Base-by-base conservation (phyloP, 352 stramenopile species). In the Phytophthora agathidicida region DNA sequence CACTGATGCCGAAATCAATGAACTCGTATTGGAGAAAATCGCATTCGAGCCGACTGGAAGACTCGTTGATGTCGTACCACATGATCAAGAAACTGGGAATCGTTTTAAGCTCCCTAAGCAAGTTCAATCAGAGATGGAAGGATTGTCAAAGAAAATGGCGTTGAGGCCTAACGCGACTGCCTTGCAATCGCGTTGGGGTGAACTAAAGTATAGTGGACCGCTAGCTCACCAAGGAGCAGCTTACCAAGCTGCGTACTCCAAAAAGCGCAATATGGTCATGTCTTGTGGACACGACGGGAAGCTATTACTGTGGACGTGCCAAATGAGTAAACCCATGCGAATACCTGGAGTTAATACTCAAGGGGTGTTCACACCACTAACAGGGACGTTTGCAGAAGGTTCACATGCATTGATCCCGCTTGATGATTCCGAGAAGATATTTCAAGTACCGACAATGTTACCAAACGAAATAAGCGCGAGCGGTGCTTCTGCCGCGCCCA, bases 61-160 rank as follows among this genome's bases (percentile, higher is more conserved):
- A 24, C 77, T 91, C 3, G 71, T 91, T 3, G 79, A 89, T 28
- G 39, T 89, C 4, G 71, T 89, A 3, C 82, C 82, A 1, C 79
- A 88, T 38, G 75, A 91, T 14, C 60, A 77, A 36, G 75, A 83
- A 26, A 89, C 82, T 10, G 82, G 79, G 0, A 88, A 84, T 60
- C 69, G 75, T 0, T 91, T 86, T 60, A 89, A 91, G 35, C 19
- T 88, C 1, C 68, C 75, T 3, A 80, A 79, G 20, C 69, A 84
- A 45, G 50, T 63, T 17, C 82, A 88, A 47, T 42, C 62, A 2
- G 79, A 91, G 35, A 82, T 91, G 30, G 75, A 87, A 36, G 64
- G 65, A 7, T 56, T 91, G 10, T 52, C 66, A 16, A 83, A 88
- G 35, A 61, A 65, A 16, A 71, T 88, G 14, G 62, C 62, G 7